These are phyloP conservation scores for Rhynchospora tenuis DNA, from an alignment of 176 grass and related monocot species.

Conservation along the genomic window DNA sequence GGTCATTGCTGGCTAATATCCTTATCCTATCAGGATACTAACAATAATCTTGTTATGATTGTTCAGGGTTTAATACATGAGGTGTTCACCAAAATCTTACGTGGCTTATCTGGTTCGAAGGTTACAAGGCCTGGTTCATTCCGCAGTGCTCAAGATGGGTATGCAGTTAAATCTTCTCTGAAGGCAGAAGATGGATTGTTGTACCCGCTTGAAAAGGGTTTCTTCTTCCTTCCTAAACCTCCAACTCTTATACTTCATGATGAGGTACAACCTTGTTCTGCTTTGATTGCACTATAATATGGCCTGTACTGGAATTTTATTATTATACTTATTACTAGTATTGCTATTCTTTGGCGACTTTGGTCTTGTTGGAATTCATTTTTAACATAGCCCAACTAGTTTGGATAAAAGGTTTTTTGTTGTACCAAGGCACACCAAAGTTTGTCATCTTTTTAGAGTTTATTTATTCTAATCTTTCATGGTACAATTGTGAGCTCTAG, in stretches of 20 bases:
- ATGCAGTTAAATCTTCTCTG: constrained; percentile 99
- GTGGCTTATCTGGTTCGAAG: constrained; percentile 88
- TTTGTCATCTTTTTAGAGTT: not conserved
- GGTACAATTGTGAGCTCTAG: not conserved
- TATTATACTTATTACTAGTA: too few relatives aligned
- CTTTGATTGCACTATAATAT: not conserved
- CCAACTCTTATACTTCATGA: constrained; percentile 98
- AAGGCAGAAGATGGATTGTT: constrained; percentile 98
- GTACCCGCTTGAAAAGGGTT: constrained; percentile 96
- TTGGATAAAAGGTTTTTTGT: not conserved
- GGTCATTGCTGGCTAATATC: not conserved
- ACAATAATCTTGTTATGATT: constrained; percentile 16
- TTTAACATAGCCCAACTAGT: too few relatives aligned
- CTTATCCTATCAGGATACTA: not conserved
- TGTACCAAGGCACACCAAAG: too few relatives aligned
- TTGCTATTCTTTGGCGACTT: too few relatives aligned
- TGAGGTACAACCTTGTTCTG: constrained; percentile 49
- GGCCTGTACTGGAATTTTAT: too few relatives aligned
- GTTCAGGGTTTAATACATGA: constrained; percentile 78
- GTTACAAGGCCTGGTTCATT: constrained; percentile 91
- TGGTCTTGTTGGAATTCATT: too few relatives aligned
- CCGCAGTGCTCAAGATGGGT: constrained; percentile 85
- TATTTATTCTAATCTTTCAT: constrained; percentile 1
- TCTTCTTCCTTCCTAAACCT: constrained; percentile 99
- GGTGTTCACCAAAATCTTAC: constrained; percentile 85